Conservation (phyloP, 73 alveolate species). For the Paramecium biaurelia region DNA sequence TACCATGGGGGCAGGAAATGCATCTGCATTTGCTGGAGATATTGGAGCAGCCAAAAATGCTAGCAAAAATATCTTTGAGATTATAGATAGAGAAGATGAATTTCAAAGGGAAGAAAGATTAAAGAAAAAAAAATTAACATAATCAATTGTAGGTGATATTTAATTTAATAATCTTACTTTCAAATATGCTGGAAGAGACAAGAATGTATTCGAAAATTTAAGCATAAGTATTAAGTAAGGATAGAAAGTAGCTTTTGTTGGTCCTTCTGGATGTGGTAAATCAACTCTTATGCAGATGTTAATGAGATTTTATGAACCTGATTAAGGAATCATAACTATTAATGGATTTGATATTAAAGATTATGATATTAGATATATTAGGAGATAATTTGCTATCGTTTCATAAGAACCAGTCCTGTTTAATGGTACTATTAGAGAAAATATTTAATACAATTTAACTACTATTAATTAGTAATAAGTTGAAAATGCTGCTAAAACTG, state of each 20-base stretch:
- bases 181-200: slow-evolving; percentile 82
- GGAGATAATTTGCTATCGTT: slow-evolving; percentile 88
- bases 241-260: slow-evolving; percentile 85
- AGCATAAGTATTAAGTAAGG: slow-evolving; percentile 73
- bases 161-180: slow-evolving; percentile 87
- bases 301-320: slow-evolving; percentile 91
- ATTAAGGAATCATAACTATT: slow-evolving; percentile 75
- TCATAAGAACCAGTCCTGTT: slow-evolving; percentile 93
- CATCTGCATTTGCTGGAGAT: slow-evolving; percentile 76
- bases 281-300: slow-evolving; percentile 88
- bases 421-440: slow-evolving; percentile 78
- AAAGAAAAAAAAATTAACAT: not conserved
- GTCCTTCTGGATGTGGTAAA: slow-evolving; percentile 96
- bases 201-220: slow-evolving; percentile 64
- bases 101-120: not conserved
- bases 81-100: slow-evolving; percentile 53
- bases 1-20: slow-evolving; percentile 81
- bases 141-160: slow-evolving; percentile 81
- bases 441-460: slow-evolving; percentile 74
- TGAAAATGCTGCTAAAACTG: slow-evolving; percentile 79
- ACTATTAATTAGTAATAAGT: slow-evolving; percentile 80
- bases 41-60: slow-evolving; percentile 74
- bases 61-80: slow-evolving; percentile 60
- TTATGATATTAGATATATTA: slow-evolving; percentile 65
- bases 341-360: slow-evolving; percentile 76